Base-by-base conservation (phyloP, 805 yeast genomes). In the Saturnispora quitensis region DNA sequence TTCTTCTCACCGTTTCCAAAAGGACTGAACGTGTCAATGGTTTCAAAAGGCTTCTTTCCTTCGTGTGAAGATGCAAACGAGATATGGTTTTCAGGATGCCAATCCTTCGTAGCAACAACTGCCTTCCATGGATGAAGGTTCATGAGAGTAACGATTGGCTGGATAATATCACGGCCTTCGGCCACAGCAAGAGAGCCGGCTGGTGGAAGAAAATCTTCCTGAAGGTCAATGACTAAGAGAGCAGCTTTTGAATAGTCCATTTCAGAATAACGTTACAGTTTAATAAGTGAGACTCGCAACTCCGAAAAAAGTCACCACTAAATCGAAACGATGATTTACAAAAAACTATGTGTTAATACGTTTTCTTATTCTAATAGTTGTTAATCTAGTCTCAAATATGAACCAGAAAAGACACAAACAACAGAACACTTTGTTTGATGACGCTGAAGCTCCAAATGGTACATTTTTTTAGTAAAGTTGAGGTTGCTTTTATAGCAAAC, bases 151-250 rank as follows among this genome's bases (percentile, higher is more conserved):
- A 74, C 64, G 35, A 89, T 78, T 0, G 71, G 69, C 0, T 76
- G 72, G 20, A 89, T 73, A 8, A 87, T 70, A 0, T 66, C 68
- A 13, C 83, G 71, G 4, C 95, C 97, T 6, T 73, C 70, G 0
- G 71, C 59, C 0, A 89, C 93, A 0, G 93, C 95, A 43, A 90
- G 68, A 0, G 93, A 68, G 0, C 97, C 97, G 28, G 72, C 61
- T 0, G 89, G 82, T 5, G 91, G 91, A 3, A 89, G 71, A 64
- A 90, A 90, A 63, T 91, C 97, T 56, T 85, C 82, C 63, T 90
- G 97, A 13, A 90, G 68, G 60, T 90, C 98, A 17, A 90, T 77
- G 0, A 90, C 74, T 0, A 89, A 68, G 35, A 90, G 68, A 0
- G 96, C 96, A 4, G 76, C 61, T 27, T 59, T 63, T 5, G 34